These are phyloP conservation scores for Ascoidea tarda DNA, from an alignment of 805 yeast species.

Conservation along the genomic window DNA sequence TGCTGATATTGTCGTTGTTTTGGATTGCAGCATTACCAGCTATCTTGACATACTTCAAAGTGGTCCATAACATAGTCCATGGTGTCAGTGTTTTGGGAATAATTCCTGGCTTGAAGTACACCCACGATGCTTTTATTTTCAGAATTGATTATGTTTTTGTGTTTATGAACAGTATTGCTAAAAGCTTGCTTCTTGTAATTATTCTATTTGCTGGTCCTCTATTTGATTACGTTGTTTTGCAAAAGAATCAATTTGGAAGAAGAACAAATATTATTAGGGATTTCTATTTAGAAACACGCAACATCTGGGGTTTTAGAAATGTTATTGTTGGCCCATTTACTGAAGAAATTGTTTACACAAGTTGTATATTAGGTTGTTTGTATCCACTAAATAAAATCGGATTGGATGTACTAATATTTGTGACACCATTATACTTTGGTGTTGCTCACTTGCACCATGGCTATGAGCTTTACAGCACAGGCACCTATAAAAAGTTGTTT, in stretches of 20 bases:
- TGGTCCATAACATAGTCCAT: conserved; percentile 1
- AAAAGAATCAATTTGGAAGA: conserved; percentile 9
- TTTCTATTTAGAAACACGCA: conserved; percentile 11
- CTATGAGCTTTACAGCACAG: conserved; percentile 24
- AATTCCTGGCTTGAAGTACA: conserved; percentile 19
- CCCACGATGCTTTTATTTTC: conserved; percentile 1
- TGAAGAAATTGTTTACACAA: conserved; percentile 62
- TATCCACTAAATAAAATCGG: conserved; percentile 13
- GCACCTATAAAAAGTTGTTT: not conserved
- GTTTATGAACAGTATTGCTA: conserved; percentile 8
- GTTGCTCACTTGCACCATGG: conserved; percentile 74
- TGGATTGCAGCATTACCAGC: not conserved
- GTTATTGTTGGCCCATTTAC: conserved; percentile 60
- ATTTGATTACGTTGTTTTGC: conserved; percentile 18
- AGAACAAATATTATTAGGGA: not conserved
- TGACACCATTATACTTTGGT: conserved; percentile 57
- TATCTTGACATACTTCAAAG: conserved; percentile 2
- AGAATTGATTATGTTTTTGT: conserved; percentile 6
- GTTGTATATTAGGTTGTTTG: conserved; percentile 23
- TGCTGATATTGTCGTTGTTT: conserved; percentile 13
- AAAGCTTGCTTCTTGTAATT: conserved; percentile 18
- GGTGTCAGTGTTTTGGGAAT: conserved; percentile 18
- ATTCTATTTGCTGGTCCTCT: conserved; percentile 37
- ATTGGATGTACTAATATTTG: conserved; percentile 15
- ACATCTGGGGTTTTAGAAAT: conserved; percentile 35